These are phyloP conservation scores for Aurantiochytrium sp. DNA, from an alignment of 108 stramenopile genomes.

Conservation along the genomic window DNA sequence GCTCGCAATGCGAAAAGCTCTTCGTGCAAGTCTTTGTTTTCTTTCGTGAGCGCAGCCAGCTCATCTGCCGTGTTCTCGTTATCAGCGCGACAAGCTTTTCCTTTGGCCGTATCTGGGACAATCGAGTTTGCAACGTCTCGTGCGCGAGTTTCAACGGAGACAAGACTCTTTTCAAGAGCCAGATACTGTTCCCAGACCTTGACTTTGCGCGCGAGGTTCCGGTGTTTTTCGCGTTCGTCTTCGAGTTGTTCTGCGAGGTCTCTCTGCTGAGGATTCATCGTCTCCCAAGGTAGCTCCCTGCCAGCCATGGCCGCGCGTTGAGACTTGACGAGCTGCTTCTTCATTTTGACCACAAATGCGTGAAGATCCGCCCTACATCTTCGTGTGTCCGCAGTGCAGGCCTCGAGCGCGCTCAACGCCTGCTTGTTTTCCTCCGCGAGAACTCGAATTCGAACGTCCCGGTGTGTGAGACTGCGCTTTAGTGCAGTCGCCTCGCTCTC, in stretches of 20 bases:
- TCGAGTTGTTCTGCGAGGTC: neutral
- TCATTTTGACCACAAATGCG: neutral
- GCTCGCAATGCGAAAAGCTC: too few species aligned
- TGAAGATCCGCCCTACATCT: neutral
- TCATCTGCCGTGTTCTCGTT: too few species aligned
- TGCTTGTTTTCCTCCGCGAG: neutral
- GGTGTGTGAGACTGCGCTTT: neutral
- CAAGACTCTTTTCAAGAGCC: neutral
- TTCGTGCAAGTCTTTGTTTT: too few species aligned
- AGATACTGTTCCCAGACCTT: neutral
- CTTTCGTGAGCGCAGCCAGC: too few species aligned
- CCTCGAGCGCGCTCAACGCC: neutral
- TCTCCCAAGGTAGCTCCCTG: neutral
- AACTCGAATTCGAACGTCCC: neutral
- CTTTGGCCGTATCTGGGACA: too few species aligned
- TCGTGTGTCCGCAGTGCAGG: neutral
- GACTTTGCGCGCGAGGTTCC: neutral
- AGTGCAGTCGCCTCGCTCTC: neutral
- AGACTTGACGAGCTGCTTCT: neutral
- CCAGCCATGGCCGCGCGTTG: neutral
- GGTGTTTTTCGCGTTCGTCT: neutral
- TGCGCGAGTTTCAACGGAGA: neutral
- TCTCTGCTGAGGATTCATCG: neutral
- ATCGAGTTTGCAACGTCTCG: too few species aligned
- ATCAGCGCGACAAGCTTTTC: too few species aligned